Base-by-base conservation (phyloP, 352 stramenopile genomes). In the Globisporangium solare region DNA sequence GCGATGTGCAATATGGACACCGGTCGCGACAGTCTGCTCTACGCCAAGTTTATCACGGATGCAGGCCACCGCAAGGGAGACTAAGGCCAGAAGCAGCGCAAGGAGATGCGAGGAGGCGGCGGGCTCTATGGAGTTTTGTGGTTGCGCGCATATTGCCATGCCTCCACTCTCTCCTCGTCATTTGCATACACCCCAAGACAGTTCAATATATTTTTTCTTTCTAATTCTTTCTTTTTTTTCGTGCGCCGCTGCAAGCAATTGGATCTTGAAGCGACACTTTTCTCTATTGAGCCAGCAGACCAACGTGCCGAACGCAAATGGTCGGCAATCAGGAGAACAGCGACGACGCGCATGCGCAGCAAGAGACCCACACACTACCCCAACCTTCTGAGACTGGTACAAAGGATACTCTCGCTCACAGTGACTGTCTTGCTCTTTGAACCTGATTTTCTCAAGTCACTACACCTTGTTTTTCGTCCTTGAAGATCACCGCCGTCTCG, bases 21-120 rank as follows among this genome's bases (percentile, higher is more conserved):
- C 6, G 68, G 70, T 17, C 83, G 79, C 22, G 85, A 94, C 67
- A 92, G 76, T 61, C 65, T 94, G 52, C 70, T 94, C 11, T 91
- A 90, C 60, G 85, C 83, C 74, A 94, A 94, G 73, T 94, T 94
- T 60, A 85, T 74, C 46, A 74, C 78, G 3, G 68, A 83, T 58
- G 64, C 71, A 37, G 77, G 65, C 53, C 52, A 70, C 50, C 76
- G 73, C 35, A 88, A 88, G 63, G 70, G 55, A 35, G 76, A 85
- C 54, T 88, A 77, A 73, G 53, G 10, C 27, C 6, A 35, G 27
- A 35, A 35, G 27, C 27, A 35, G 27, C 27, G 39, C 4, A 43
- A 13, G 39, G 20, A 53, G 11, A 40, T 14, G 31, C 12, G 20
- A 27, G 6, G n/a, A 17, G 10, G 47, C 50, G 21, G 48, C 45